Conservation (phyloP, 306 rosid species). For the Hylodesmum podocarpum region DNA sequence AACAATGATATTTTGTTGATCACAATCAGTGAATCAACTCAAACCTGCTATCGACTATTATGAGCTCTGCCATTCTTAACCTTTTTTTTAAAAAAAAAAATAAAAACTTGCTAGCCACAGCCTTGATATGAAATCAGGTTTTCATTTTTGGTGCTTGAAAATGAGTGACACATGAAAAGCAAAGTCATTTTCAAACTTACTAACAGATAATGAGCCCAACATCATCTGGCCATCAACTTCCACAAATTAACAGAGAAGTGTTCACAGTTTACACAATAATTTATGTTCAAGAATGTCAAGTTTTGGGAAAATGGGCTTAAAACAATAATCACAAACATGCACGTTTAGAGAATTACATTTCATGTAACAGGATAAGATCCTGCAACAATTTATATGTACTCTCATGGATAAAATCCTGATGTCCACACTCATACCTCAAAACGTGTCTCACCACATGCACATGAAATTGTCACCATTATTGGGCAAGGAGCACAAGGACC, state of each 20-base stretch:
- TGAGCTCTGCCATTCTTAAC: background rate
- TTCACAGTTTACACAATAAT: background rate
- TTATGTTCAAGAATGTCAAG: slow-evolving; percentile 3
- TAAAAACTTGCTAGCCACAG: background rate
- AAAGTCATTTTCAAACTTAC: background rate
- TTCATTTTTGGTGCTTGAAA: background rate
- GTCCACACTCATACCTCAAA: slow-evolving; percentile 69
- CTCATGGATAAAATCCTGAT: slow-evolving; percentile 11
- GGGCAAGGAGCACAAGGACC: slow-evolving; percentile 99
- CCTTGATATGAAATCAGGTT: background rate
- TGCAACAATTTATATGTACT: background rate
- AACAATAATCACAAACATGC: slow-evolving; percentile 24
- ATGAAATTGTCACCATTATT: slow-evolving; percentile 86
- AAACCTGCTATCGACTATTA: slow-evolving; percentile 7
- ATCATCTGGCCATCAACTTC: slow-evolving; percentile 14
- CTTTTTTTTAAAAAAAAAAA: background rate
- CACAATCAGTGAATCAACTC: background rate
- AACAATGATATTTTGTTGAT: background rate
- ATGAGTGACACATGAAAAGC: background rate
- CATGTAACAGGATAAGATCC: background rate
- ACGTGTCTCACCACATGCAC: slow-evolving; percentile 89
- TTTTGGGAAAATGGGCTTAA: slow-evolving; percentile 9
- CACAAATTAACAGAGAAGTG: background rate
- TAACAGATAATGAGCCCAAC: background rate
- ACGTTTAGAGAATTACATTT: slow-evolving; percentile 1